These are phyloP conservation scores for Immersiella caudata DNA, from an alignment of 495 filamentous ascomycete genomes.

Conservation along the genomic window DNA sequence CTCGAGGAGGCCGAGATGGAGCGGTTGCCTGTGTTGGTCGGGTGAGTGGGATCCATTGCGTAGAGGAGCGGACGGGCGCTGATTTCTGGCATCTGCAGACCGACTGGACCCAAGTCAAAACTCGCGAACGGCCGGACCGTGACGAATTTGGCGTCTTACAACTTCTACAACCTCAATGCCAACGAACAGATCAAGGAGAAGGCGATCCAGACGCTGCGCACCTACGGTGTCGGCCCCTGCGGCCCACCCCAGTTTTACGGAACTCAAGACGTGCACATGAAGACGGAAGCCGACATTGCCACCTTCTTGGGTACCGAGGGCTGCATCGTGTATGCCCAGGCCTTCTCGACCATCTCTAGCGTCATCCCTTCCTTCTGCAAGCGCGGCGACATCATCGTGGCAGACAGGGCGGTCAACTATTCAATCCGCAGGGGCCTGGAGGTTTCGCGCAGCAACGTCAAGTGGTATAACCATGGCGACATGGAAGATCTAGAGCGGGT, in stretches of 20 bases:
- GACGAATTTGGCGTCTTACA: slow-evolving; percentile 88
- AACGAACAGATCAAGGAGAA: slow-evolving; percentile 93
- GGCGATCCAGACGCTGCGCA: slow-evolving; percentile 88
- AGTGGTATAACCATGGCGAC: slow-evolving; percentile 96
- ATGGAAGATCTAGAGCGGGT: slow-evolving; percentile 90
- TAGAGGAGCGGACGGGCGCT: not conserved
- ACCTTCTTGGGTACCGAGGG: slow-evolving; percentile 80
- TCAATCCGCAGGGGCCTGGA: slow-evolving; percentile 93
- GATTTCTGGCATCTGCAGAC: slow-evolving; percentile 52
- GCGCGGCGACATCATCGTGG: slow-evolving; percentile 95
- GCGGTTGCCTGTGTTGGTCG: slow-evolving; percentile 81
- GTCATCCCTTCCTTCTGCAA: slow-evolving; percentile 97
- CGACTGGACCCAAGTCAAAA: slow-evolving; percentile 87
- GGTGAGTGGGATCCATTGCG: slow-evolving; percentile 52
- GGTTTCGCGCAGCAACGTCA: slow-evolving; percentile 84
- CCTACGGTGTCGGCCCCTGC: slow-evolving; percentile 94
- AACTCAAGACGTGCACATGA: slow-evolving; percentile 97
- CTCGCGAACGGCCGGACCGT: slow-evolving; percentile 88
- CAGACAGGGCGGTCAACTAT: slow-evolving; percentile 93
- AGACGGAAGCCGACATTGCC: slow-evolving; percentile 92
- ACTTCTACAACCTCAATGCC: slow-evolving; percentile 93
- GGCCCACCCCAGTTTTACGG: slow-evolving; percentile 97
- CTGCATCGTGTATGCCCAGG: slow-evolving; percentile 93
- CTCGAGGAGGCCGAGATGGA: slow-evolving; percentile 83
- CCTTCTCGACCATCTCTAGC: slow-evolving; percentile 90